Conservation (phyloP, 1,139 yeast species). For the Eremothecium gossypii region DNA sequence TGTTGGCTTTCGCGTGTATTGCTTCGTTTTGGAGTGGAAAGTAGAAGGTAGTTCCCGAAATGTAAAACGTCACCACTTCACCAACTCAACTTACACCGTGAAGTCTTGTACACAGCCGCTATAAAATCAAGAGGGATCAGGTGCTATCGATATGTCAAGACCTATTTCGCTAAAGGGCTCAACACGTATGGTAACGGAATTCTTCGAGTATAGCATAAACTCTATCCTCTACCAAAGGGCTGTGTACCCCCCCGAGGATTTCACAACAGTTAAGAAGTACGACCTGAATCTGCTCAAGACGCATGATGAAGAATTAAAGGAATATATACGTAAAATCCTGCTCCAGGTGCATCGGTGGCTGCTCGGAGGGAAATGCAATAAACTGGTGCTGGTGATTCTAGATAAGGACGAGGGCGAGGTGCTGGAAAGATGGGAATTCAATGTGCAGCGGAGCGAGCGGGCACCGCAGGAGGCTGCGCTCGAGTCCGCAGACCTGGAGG, state of each 20-base stretch:
- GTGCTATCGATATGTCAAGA: not conserved
- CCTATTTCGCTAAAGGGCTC: slow-evolving; percentile 63
- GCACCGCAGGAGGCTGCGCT: slow-evolving; percentile 32
- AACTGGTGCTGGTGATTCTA: slow-evolving; percentile 62
- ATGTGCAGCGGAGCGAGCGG: slow-evolving; percentile 21
- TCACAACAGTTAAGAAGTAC: slow-evolving; percentile 68
- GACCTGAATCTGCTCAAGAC: slow-evolving; percentile 69
- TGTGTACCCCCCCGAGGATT: slow-evolving; percentile 83
- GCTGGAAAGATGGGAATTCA: slow-evolving; percentile 84
- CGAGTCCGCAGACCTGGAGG: slow-evolving; percentile 15
- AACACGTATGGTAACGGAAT: slow-evolving; percentile 69
- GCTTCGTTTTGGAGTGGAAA: not conserved
- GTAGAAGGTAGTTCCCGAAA: not conserved
- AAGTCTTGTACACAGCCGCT: not conserved
- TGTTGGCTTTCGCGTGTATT: not conserved
- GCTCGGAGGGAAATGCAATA: slow-evolving; percentile 57
- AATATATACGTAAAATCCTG: slow-evolving; percentile 60
- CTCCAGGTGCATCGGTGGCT: slow-evolving; percentile 79
- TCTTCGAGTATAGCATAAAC: slow-evolving; percentile 72
- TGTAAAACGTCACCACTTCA: too few relatives aligned
- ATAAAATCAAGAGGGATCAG: not conserved
- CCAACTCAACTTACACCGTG: too few relatives aligned
- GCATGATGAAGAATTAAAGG: slow-evolving; percentile 66
- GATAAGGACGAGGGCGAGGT: slow-evolving; percentile 58
- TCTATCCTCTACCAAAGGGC: slow-evolving; percentile 83